These are phyloP conservation scores for Pascua guehoae DNA, from an alignment of 1,284 basidiomycete species.

Conservation along the genomic window DNA sequence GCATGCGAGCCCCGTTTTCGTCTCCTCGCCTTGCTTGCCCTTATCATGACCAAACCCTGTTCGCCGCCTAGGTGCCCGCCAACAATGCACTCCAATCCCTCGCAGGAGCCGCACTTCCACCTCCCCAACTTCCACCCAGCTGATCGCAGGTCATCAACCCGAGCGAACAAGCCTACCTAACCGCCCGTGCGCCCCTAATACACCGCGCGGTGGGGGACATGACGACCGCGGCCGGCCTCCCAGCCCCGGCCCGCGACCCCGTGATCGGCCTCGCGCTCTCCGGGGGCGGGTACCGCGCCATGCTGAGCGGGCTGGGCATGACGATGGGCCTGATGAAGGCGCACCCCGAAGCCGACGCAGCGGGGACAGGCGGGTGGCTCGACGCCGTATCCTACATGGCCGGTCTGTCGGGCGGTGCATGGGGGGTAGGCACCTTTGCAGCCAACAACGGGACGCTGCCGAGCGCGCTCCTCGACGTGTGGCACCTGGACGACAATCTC, in stretches of 20 bases:
- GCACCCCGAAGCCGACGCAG: conserved; percentile 3
- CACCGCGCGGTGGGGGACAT: conserved; percentile 26
- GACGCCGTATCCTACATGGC: conserved; percentile 46
- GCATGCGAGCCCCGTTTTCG: too few species aligned
- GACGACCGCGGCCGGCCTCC: conserved; percentile 20
- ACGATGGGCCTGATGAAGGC: conserved; percentile 11
- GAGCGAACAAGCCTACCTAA: conserved; percentile 20
- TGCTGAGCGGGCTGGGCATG: conserved; percentile 38
- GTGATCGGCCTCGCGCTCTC: conserved; percentile 49
- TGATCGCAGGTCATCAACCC: neutral
- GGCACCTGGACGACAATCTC: conserved; percentile 52
- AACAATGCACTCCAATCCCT: too few species aligned
- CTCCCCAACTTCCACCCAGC: neutral
- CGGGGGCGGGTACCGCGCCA: conserved; percentile 53
- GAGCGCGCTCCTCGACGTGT: conserved; percentile 41
- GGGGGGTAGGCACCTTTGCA: conserved; percentile 44
- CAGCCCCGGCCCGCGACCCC: conserved; percentile 41
- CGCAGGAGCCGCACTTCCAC: too few species aligned
- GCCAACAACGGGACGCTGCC: conserved; percentile 42
- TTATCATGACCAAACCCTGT: too few species aligned
- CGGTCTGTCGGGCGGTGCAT: conserved; percentile 46
- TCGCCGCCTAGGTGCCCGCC: too few species aligned
- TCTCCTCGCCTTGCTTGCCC: too few species aligned
- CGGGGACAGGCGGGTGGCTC: conserved; percentile 37
- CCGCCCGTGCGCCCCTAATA: conserved; percentile 22